A percentile compares a stretch with the other conserved stretches of the same genome.
phyloP scores from a whole-genome alignment of 176 grass and related monocot genomes.

The Oryza officinalis region DNA sequence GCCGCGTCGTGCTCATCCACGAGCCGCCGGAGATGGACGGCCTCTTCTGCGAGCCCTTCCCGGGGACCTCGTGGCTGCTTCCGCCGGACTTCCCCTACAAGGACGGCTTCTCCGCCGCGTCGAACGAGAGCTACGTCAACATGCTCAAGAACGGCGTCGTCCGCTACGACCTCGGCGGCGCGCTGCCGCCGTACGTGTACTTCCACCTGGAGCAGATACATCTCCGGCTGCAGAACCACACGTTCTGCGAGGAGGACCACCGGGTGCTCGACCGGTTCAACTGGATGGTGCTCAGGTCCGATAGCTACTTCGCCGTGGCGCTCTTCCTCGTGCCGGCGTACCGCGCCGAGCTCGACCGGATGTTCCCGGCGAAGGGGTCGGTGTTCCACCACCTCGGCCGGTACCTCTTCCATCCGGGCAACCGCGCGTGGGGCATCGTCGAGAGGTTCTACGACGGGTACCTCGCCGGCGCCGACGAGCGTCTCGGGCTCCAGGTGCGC shows the following conservation, averaged over 20 bases:
- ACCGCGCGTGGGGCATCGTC: constrained; percentile 61
- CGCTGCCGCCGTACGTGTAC: constrained; percentile 60
- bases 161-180: constrained; percentile 17
- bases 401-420: constrained; percentile 74
- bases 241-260: constrained; percentile 80
- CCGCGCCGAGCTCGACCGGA: constrained; percentile 46
- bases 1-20: constrained; percentile 59
- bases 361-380: constrained; percentile 68
- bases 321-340: constrained; percentile 65
- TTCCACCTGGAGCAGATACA: constrained; percentile 48
- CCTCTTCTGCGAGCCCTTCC: constrained; percentile 90
- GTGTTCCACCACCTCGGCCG: constrained; percentile 83
- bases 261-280: constrained; percentile 46
- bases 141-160: constrained; percentile 47
- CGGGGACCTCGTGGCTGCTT: constrained; percentile 67
- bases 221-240: constrained; percentile 35
- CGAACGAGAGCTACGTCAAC: constrained; percentile 44
- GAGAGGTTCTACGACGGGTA: constrained; percentile 69
- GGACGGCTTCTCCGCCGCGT: constrained; percentile 11
- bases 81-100: constrained; percentile 61
- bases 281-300: constrained; percentile 72
- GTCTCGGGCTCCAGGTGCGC: constrained; percentile 67
- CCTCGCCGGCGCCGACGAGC: constrained; percentile 60
- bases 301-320: constrained; percentile 71
- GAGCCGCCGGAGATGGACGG: constrained; percentile 37